A percentile compares a stretch with the other conserved stretches of the same genome.
phyloP scores from a whole-genome alignment of 2,329 filamentous ascomycete genomes.

The Tolypocladium guangdongense region DNA sequence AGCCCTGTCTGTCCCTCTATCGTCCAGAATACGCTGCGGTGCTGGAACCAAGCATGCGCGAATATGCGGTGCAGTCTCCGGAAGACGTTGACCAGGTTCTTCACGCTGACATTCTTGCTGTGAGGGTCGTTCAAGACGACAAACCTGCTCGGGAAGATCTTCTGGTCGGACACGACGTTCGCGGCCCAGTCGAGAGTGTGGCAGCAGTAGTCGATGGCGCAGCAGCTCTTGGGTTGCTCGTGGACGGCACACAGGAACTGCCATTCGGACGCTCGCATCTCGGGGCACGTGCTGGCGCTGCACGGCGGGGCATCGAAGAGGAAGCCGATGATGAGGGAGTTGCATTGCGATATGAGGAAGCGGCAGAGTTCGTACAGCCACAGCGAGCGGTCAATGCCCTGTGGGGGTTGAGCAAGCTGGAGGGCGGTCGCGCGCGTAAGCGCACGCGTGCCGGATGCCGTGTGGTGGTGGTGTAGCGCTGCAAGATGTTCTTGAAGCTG shows the following conservation, averaged over 20 bases:
- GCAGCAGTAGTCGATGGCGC: slow-evolving; percentile 97
- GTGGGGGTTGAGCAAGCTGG: slow-evolving; percentile 68
- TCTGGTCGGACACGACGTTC: slow-evolving; percentile 85
- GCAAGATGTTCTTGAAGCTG: slow-evolving; percentile 96
- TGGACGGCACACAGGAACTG: slow-evolving; percentile 98
- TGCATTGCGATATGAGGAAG: slow-evolving; percentile 90
- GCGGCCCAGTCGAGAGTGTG: slow-evolving; percentile 97
- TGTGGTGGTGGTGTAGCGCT: slow-evolving; percentile 77
- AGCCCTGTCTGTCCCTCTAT: slow-evolving; percentile 85
- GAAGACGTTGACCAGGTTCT: slow-evolving; percentile 91
- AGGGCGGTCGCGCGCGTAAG: slow-evolving; percentile 67
- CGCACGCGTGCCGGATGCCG: slow-evolving; percentile 53
- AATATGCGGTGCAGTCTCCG: slow-evolving; percentile 91
- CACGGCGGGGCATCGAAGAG: slow-evolving; percentile 86
- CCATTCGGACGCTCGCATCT: slow-evolving; percentile 99
- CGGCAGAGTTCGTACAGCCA: slow-evolving; percentile 98
- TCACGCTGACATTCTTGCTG: slow-evolving; percentile 54
- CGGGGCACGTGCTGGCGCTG: slow-evolving; percentile 79
- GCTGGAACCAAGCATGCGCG: slow-evolving; percentile 97
- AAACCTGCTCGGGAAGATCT: slow-evolving; percentile 86
- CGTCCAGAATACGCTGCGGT: slow-evolving; percentile 88
- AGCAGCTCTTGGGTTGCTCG: slow-evolving; percentile 91
- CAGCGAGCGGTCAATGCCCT: slow-evolving; percentile 71
- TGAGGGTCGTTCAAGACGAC: slow-evolving; percentile 43
- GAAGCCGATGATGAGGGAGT: slow-evolving; percentile 83